Base-by-base conservation (phyloP, 2,329 filamentous ascomycete species). In the Monosporascus sp. region DNA sequence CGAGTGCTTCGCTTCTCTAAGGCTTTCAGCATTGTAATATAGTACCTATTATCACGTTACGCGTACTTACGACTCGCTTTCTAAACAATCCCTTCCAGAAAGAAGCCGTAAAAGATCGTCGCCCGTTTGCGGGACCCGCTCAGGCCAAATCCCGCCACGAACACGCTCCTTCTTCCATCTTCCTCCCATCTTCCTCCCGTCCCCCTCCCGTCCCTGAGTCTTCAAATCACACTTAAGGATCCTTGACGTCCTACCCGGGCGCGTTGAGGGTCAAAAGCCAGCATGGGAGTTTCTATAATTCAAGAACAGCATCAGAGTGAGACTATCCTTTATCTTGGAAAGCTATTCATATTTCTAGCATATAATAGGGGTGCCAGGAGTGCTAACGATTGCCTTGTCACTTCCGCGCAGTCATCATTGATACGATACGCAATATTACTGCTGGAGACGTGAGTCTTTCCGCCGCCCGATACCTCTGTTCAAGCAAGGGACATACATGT, bases 271-370 rank as follows among this genome's bases (percentile, higher is more conserved):
- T 59, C 55, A 58, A 56, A 58, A 69, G 70, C 72, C 78, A 85
- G 72, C 65, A 96, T 96, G 91, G 87, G 84, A 65, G 78, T 88
- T 72, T 96, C 91, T 60, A 83, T 92, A 65, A 87, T 96, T 67
- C 85, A 91, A 68, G 85, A 91, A 66, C 91, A 96, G 78, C 87
- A 86, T 64, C 85, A 89, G 60, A 78, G 88, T 90, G 73, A 71
- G 81, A 65, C 51, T 4, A 52, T 27, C 37, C 41, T 51, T 43
- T 50, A 50, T 44, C n/a, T 51, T 27, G 48, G 27, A 48, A 17
- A 37, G 14, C 9, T 41, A 19, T 53, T 51, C 45, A 46, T 7
- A 40, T 48, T 19, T 20, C 31, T 14, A 35, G 31, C 31, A 7
- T 11, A 5, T 43, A 54, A 53, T 31, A 20, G 43, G 22, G 37